phyloP scores from a whole-genome alignment of 1,284 basidiomycete genomes.

The Ganoderma leucocontextum region DNA sequence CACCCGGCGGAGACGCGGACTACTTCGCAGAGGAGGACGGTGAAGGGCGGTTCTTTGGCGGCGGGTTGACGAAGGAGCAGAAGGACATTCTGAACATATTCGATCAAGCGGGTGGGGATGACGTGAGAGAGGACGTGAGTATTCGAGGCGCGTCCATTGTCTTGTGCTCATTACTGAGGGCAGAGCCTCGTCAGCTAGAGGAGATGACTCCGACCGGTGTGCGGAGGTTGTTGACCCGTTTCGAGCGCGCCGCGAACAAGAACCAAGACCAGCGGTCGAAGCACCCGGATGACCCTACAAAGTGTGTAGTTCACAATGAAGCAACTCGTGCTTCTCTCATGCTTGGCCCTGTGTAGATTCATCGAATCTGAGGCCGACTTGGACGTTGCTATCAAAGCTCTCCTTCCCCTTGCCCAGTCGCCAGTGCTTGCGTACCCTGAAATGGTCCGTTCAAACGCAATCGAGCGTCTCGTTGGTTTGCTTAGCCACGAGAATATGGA shows the following conservation, averaged over 20 bases:
- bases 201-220: conserved; percentile 75
- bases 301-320: conserved; percentile 56
- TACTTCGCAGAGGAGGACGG: conserved; percentile 92
- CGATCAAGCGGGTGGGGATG: conserved; percentile 72
- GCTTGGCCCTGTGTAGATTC: conserved; percentile 67
- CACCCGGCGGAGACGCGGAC: conserved; percentile 86
- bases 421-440: conserved; percentile 90
- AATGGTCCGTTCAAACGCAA: conserved; percentile 78
- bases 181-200: conserved; percentile 55
- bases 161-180: conserved; percentile 41
- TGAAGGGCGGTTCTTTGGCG: conserved; percentile 93
- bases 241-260: conserved; percentile 90
- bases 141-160: conserved; percentile 14
- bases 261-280: conserved; percentile 96
- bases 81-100: conserved; percentile 93
- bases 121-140: conserved; percentile 74
- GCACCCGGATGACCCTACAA: conserved; percentile 89
- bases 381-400: conserved; percentile 85
- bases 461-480: conserved; percentile 80
- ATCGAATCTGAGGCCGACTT: conserved; percentile 98
- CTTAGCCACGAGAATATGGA: conserved; percentile 94
- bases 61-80: conserved; percentile 89
- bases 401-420: conserved; percentile 90
- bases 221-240: conserved; percentile 78
- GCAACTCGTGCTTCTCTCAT: background rate